Base-by-base conservation (phyloP, 2,329 filamentous ascomycete species). In the Cylindrodendrum hubeiense region DNA sequence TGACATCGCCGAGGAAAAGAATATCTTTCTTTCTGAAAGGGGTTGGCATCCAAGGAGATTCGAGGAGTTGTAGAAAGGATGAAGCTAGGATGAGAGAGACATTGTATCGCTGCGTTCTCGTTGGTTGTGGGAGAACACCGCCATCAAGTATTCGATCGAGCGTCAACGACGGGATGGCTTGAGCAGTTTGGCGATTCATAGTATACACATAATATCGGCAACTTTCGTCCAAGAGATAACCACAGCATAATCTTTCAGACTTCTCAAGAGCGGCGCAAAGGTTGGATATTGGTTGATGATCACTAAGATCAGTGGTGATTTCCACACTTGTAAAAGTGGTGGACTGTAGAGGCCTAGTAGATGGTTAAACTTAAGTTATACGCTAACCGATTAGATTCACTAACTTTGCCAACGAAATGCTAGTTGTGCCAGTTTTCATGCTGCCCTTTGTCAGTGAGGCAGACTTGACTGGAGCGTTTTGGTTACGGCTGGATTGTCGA, bases 31-130 rank as follows among this genome's bases (percentile, higher is more conserved):
- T 73, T 6, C 33, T 66, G 3, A 55, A 67, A 0, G 65, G 55
- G 0, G 39, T 33, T 0, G 67, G 49, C 8, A 76, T 56, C 75
- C 74, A 78, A 1, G 71, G 71, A 0, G 73, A 69, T 3, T 69
- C 67, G 0, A 72, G 54, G 0, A 77, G 63, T 47, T 77, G 75
- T 1, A 78, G 58, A 43, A 75, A 75, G 1, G 72, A 75, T 0
- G 73, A 76, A 3, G 74, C 70, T 6, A 76, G 17, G 5, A 54
- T 69, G 0, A 78, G 47, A 1, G 76, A 66, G 1, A 77, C 44
- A 0, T 50, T 37, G 34, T 69, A 74, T 2, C 74, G 67, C 30
- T 75, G 61, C n/a, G 52, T 43, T 3, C 72, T 67, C 26, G 49
- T 72, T 1, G 68, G 69, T 0, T 22, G 30, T 6, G 55, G 63